A percentile compares a stretch with the other conserved stretches of the same genome.
phyloP scores from a whole-genome alignment of 208 protist species.

The Sergeia podlipaevii region DNA sequence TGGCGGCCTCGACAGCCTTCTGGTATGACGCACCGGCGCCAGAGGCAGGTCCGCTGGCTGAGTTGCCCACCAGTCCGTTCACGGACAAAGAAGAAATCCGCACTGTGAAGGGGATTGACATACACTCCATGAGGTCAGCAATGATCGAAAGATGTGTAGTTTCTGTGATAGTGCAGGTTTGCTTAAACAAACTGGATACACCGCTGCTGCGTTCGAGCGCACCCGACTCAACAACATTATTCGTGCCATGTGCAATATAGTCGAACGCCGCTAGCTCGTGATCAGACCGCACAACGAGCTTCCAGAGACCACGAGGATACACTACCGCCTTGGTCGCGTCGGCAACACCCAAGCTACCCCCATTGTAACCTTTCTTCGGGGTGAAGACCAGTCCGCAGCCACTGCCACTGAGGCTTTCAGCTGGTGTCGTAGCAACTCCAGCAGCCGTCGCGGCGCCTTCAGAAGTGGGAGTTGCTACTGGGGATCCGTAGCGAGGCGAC shows the following conservation, averaged over 20 bases:
- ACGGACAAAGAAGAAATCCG: too few species aligned
- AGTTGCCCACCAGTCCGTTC: too few species aligned
- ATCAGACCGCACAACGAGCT: conserved; percentile 51
- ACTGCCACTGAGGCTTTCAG: too few species aligned
- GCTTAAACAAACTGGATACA: conserved; percentile 46
- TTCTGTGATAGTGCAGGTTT: conserved; percentile 49
- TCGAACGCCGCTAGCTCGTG: conserved; percentile 49
- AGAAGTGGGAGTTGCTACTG: not conserved
- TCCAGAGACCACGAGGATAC: conserved; percentile 49
- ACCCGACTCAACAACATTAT: conserved; percentile 30
- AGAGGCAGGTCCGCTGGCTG: too few species aligned
- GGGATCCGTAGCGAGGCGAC: too few species aligned
- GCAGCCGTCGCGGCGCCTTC: not conserved
- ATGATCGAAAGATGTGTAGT: conserved; percentile 50
- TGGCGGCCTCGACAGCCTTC: too few species aligned
- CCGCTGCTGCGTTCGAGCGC: conserved; percentile 40
- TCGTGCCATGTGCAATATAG: conserved; percentile 25
- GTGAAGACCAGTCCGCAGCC: too few species aligned
- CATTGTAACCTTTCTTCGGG: too few species aligned
- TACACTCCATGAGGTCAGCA: conserved; percentile 23
- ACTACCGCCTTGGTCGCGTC: conserved; percentile 3
- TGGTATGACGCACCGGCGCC: too few species aligned
- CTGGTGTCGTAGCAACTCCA: too few species aligned
- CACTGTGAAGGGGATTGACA: conserved; percentile 52
- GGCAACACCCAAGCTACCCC: conserved; percentile 1